Base-by-base conservation (phyloP, 2,329 filamentous ascomycete genomes). In the Hypoxylon sp. region DNA sequence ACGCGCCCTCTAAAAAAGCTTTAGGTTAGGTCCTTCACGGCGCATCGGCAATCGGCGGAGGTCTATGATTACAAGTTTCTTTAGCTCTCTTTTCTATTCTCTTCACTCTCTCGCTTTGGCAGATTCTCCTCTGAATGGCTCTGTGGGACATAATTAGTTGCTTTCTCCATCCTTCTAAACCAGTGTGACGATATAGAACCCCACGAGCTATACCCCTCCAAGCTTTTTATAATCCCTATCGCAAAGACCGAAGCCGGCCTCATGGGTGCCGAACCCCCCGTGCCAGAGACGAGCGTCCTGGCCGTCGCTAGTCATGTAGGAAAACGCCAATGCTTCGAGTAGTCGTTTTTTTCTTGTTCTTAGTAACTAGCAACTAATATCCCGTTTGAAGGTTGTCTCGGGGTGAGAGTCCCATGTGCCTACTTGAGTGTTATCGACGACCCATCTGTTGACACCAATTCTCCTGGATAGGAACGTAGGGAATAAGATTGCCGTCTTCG, bases 401-500 rank as follows among this genome's bases (percentile, higher is more conserved):
- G 89, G 89, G 89, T 92, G 80, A 86, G 80, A 86, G 87, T 83
- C 55, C 43, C 56, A 56, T 57, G 28, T 56, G 65, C 26, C 32
- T 52, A 44, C 58, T 64, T 56, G 57, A 48, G 56, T 55, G 24
- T 46, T 51, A 51, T 58, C 51, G 30, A 65, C 62, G 66, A 65
- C 53, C 49, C 26, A 44, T 62, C 62, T 70, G 67, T 72, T 74
- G 65, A 74, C 64, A 63, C 37, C 26, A 52, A 6, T 15, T 44
- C 28, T 50, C 52, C 37, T 37, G 59, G 17, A 67, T 77, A 97
- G 95, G 76, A 94, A 97, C 85, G 95, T 99, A 70, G 95, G 95
- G 53, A 99, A 99, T 78, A 97, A 94, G 73, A 97, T 99, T 84
- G 94, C 94, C 43, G 93, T 93, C 1, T 96, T 97, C 75, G 92